Percentiles rank a stretch among this genome's conserved stretches.
Evolutionary conservation across 2,329 filamentous ascomycete genomes (phyloP).

Genomic region (Beauveria sp.): DNA sequence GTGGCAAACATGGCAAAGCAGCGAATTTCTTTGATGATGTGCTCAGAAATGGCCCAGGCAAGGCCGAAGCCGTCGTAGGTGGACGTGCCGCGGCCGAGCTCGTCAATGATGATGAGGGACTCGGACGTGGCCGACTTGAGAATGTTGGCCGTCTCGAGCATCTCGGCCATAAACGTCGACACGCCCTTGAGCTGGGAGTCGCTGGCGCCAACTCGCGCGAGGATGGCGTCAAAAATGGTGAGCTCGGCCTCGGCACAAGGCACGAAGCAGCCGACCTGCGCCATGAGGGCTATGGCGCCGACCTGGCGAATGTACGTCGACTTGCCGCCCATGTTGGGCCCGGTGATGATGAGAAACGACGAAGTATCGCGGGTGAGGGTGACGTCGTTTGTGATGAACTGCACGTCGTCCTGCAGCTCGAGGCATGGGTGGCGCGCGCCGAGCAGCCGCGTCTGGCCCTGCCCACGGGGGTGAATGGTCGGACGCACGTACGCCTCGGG

Average conservation of each 20-base stretch:
- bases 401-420: constrained; percentile 97
- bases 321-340: constrained; percentile 98
- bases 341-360: constrained; percentile 93
- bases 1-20: constrained; percentile 95
- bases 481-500: constrained; percentile 87
- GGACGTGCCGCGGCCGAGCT: constrained; percentile 90
- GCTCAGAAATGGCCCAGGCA: constrained; percentile 98
- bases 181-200: constrained; percentile 97
- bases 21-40: constrained; percentile 91
- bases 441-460: constrained; percentile 80
- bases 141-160: constrained; percentile 98
- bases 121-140: constrained; percentile 93
- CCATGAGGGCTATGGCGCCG: constrained; percentile 94
- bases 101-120: constrained; percentile 96
- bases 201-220: constrained; percentile 89
- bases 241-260: constrained; percentile 85
- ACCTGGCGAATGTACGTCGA: constrained; percentile 98
- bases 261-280: constrained; percentile 93
- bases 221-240: constrained; percentile 93
- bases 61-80: constrained; percentile 98
- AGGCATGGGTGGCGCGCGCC: constrained; percentile 95
- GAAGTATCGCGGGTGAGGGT: constrained; percentile 69
- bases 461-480: constrained; percentile 80
- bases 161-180: constrained; percentile 98
- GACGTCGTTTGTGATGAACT: constrained; percentile 98